Percentiles rank a stretch among this genome's conserved stretches.
Evolutionary conservation across 345 rosid species (phyloP).

Genomic region (Heritiera fomes): DNA sequence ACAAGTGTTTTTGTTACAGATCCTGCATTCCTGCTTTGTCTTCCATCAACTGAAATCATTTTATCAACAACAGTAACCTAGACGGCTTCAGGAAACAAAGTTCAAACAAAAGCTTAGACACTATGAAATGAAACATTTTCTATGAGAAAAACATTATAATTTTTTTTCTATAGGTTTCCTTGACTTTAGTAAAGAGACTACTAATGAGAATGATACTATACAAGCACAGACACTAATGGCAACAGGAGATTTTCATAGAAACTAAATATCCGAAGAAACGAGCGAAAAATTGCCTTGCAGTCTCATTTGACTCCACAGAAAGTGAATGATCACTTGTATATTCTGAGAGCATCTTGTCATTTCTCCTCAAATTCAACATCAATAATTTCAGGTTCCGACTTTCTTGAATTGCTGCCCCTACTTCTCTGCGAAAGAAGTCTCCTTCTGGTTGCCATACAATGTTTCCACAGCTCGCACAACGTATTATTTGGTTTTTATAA

Average conservation of each 20-base stretch:
- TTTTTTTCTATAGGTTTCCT: not conserved
- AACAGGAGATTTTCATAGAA: not conserved
- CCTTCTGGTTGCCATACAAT: conserved; percentile 90
- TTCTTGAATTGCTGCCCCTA: conserved; percentile 34
- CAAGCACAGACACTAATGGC: not conserved
- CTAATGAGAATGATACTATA: conserved; percentile 4
- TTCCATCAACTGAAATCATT: not conserved
- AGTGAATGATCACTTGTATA: not conserved
- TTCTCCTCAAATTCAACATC: conserved; percentile 95
- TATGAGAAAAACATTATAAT: not conserved
- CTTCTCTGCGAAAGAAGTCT: conserved; percentile 65
- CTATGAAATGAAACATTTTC: not conserved
- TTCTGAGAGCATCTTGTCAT: conserved; percentile 29
- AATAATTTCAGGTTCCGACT: conserved; percentile 63
- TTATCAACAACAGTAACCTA: not conserved
- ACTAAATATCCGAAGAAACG: not conserved
- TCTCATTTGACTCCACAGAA: not conserved
- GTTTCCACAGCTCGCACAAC: conserved; percentile 80
- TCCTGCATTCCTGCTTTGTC: no score
- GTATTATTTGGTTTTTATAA: conserved; percentile 72
- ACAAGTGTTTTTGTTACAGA: no score
- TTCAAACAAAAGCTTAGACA: not conserved
- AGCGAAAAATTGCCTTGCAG: not conserved
- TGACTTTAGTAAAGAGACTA: not conserved
- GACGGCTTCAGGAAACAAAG: not conserved